Conservation (phyloP, 495 filamentous ascomycete species). For the Amorphotheca resinae region DNA sequence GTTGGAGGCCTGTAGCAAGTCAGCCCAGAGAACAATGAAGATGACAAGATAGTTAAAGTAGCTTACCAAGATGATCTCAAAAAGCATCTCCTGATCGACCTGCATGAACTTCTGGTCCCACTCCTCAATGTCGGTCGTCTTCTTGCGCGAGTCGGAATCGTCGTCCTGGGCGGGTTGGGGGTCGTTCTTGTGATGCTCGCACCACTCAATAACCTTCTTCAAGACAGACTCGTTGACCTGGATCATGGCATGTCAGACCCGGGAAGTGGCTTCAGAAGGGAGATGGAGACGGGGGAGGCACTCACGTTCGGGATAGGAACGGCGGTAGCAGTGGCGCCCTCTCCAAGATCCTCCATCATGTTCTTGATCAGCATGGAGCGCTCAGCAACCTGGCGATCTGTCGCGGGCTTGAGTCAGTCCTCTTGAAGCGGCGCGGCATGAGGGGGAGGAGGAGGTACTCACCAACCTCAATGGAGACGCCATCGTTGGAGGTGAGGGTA, state of each 20-base stretch:
- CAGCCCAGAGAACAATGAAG: no score
- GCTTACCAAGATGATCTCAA: slow-evolving; percentile 94
- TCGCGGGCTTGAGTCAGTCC: slow-evolving; percentile 1
- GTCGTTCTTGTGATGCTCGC: slow-evolving; percentile 83
- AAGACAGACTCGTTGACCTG: slow-evolving; percentile 90
- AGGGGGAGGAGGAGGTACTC: slow-evolving; percentile 18
- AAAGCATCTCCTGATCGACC: slow-evolving; percentile 98
- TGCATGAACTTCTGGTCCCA: slow-evolving; percentile 99
- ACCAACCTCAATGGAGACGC: slow-evolving; percentile 42
- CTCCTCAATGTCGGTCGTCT: slow-evolving; percentile 97
- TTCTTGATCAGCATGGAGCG: slow-evolving; percentile 94
- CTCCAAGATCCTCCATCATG: slow-evolving; percentile 86
- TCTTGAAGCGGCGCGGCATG: slow-evolving; percentile 1
- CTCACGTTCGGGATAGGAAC: slow-evolving; percentile 85
- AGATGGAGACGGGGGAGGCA: slow-evolving; percentile 10
- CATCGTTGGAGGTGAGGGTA: slow-evolving; percentile 46
- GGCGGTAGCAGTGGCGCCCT: slow-evolving; percentile 45
- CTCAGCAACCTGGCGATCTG: slow-evolving; percentile 77
- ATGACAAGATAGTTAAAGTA: not conserved
- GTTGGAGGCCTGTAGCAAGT: slow-evolving; percentile 58
- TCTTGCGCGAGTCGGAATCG: slow-evolving; percentile 88
- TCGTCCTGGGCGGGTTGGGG: slow-evolving; percentile 65
- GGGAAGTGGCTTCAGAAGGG: not conserved
- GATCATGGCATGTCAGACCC: not conserved
- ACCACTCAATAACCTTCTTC: slow-evolving; percentile 96